Conservation (phyloP, 2,329 filamentous ascomycete genomes). For the Camptophora hylomeconis region DNA sequence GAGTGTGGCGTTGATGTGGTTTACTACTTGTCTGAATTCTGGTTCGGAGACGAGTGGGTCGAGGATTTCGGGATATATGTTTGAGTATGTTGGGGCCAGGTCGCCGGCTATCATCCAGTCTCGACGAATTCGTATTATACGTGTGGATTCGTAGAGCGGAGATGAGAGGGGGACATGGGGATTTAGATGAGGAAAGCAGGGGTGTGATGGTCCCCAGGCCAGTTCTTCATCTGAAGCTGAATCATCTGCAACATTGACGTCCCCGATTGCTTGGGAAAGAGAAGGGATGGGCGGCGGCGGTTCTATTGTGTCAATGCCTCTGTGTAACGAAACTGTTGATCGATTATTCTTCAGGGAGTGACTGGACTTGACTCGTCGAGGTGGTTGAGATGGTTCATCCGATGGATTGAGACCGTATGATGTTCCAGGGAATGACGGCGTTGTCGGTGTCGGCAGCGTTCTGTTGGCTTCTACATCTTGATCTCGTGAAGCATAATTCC, state of each 20-base stretch:
- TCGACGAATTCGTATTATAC: slow-evolving; percentile 79
- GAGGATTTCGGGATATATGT: slow-evolving; percentile 90
- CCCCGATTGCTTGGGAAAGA: slow-evolving; percentile 17
- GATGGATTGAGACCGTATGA: slow-evolving; percentile 15
- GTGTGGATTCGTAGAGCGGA: slow-evolving; percentile 60
- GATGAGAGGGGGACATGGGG: slow-evolving; percentile 74
- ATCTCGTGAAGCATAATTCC: slow-evolving; percentile 2
- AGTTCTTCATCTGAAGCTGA: slow-evolving; percentile 47
- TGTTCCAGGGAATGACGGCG: slow-evolving; percentile 11
- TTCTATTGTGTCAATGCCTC: slow-evolving; percentile 22
- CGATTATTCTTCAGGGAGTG: slow-evolving; percentile 22
- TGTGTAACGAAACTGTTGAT: slow-evolving; percentile 28
- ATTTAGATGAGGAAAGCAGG: slow-evolving; percentile 87
- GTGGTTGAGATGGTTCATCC: slow-evolving; percentile 17
- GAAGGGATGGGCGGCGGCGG: slow-evolving; percentile 18
- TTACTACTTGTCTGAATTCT: slow-evolving; percentile 71
- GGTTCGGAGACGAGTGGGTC: slow-evolving; percentile 75
- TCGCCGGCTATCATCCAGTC: slow-evolving; percentile 90
- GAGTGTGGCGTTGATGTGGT: slow-evolving; percentile 68
- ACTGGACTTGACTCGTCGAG: slow-evolving; percentile 14
- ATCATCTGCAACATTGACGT: slow-evolving; percentile 35
- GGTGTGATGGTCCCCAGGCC: slow-evolving; percentile 86
- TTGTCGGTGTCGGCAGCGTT: slow-evolving; percentile 7
- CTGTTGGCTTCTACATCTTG: slow-evolving; percentile 5
- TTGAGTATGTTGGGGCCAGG: slow-evolving; percentile 82